Conservation (phyloP, 495 filamentous ascomycete genomes). For the Neurospora tetraspora region DNA sequence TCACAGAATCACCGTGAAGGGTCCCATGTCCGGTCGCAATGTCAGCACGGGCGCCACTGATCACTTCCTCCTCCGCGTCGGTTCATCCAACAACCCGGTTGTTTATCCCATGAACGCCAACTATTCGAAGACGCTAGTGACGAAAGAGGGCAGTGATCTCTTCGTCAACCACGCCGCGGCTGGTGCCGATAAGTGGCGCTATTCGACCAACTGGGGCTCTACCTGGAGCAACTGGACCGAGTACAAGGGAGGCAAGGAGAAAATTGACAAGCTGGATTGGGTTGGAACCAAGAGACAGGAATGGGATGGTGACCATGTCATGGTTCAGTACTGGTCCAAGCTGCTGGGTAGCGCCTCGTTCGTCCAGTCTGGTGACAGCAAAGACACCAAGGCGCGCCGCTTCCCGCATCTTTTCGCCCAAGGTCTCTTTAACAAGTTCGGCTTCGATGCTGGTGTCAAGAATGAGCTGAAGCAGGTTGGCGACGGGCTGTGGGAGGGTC, state of each 20-base stretch:
- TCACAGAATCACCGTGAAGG: slow-evolving; percentile 53
- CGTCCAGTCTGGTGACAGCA: slow-evolving; percentile 50
- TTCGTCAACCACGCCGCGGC: slow-evolving; percentile 50
- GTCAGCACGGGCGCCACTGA: slow-evolving; percentile 34
- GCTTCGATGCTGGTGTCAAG: slow-evolving; percentile 51
- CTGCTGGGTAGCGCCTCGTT: slow-evolving; percentile 52
- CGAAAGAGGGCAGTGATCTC: slow-evolving; percentile 25
- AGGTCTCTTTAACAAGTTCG: slow-evolving; percentile 54
- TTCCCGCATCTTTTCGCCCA: slow-evolving; percentile 58
- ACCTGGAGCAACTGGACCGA: slow-evolving; percentile 49
- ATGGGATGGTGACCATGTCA: slow-evolving; percentile 58
- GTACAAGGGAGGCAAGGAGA: slow-evolving; percentile 46
- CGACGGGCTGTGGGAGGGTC: slow-evolving; percentile 48
- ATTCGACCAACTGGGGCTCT: slow-evolving; percentile 52
- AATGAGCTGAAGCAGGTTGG: slow-evolving; percentile 41
- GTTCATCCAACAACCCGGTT: slow-evolving; percentile 40
- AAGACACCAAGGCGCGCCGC: slow-evolving; percentile 32
- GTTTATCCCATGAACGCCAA: slow-evolving; percentile 49
- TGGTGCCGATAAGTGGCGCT: slow-evolving; percentile 54
- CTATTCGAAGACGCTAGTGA: slow-evolving; percentile 43
- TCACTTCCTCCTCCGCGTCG: slow-evolving; percentile 41
- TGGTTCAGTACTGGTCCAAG: slow-evolving; percentile 56
- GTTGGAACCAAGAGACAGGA: slow-evolving; percentile 48
- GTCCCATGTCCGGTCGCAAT: slow-evolving; percentile 34
- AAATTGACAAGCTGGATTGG: slow-evolving; percentile 44